phyloP scores from a whole-genome alignment of 108 stramenopile genomes.

The Pseudonitzschia delicatissima region DNA sequence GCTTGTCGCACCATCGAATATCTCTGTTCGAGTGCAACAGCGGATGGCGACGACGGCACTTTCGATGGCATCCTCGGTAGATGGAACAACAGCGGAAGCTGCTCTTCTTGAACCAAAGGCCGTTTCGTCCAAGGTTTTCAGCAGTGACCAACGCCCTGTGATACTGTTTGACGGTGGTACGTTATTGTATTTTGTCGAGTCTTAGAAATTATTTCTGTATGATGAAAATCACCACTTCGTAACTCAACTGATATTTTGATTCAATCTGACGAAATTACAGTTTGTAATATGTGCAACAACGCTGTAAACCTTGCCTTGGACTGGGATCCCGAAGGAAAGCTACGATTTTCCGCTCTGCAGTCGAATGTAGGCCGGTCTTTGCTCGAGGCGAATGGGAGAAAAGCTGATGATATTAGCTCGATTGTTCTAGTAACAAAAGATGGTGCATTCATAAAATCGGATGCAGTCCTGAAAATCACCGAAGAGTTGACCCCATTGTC shows the following conservation, averaged over 20 bases:
- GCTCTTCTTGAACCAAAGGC: constrained; percentile 13
- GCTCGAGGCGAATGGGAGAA: constrained; percentile 48
- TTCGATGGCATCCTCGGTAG: background rate
- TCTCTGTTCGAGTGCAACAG: background rate
- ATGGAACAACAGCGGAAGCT: background rate
- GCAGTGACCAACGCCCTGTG: constrained; percentile 50
- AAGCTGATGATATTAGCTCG: constrained; percentile 71
- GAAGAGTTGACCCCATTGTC: constrained; percentile 53
- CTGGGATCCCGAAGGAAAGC: constrained; percentile 61
- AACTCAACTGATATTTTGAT: background rate
- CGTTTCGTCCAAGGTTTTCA: constrained; percentile 48
- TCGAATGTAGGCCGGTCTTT: constrained; percentile 64
- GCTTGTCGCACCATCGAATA: background rate
- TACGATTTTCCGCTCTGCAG: constrained; percentile 75
- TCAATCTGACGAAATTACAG: background rate
- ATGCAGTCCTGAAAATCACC: constrained; percentile 63
- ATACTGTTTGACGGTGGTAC: constrained; percentile 74
- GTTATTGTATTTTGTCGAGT: background rate
- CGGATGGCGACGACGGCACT: background rate
- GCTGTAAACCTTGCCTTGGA: constrained; percentile 69
- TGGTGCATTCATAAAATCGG: constrained; percentile 64
- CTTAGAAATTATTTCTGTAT: background rate
- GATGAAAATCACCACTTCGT: background rate
- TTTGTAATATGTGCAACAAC: constrained; percentile 75
- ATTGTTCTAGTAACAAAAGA: constrained; percentile 65